Evolutionary conservation across 2,329 filamentous ascomycete genomes (phyloP).

Genomic region (Epichloe typhina): DNA sequence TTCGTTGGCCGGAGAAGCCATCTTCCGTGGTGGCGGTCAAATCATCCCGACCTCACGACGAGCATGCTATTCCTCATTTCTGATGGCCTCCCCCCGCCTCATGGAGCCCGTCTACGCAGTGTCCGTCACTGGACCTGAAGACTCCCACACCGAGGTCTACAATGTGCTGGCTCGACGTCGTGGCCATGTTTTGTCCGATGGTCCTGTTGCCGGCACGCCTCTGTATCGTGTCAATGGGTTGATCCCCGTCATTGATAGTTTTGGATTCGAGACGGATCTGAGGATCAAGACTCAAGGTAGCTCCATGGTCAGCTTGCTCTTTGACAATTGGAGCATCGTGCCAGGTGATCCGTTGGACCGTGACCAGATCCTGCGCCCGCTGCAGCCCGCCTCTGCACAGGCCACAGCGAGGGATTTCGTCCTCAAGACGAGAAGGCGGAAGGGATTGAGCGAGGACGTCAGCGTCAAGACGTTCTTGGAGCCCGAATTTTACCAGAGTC

Average conservation of each 20-base stretch:
- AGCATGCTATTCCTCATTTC: constrained; percentile 88
- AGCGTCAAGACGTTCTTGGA: constrained; percentile 94
- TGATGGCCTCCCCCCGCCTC: constrained; percentile 86
- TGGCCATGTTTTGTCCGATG: constrained; percentile 89
- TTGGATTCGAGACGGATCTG: constrained; percentile 95
- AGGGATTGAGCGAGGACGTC: constrained; percentile 90
- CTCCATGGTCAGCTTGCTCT: constrained; percentile 80
- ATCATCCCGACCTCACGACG: constrained; percentile 91
- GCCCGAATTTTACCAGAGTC: constrained; percentile 76
- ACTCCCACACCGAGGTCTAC: constrained; percentile 79
- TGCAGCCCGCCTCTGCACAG: constrained; percentile 80
- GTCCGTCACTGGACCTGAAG: constrained; percentile 83
- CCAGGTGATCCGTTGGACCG: constrained; percentile 90
- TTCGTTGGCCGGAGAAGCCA: constrained; percentile 73
- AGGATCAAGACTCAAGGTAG: constrained; percentile 91
- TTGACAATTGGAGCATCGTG: constrained; percentile 92
- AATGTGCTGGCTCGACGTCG: constrained; percentile 78
- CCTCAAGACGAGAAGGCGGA: constrained; percentile 83
- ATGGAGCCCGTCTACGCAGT: constrained; percentile 96
- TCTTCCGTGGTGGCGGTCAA: constrained; percentile 89
- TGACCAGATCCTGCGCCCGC: constrained; percentile 64
- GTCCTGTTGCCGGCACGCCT: constrained; percentile 84
- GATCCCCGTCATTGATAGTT: constrained; percentile 91
- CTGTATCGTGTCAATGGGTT: constrained; percentile 84
- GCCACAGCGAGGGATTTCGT: constrained; percentile 92